Percentiles rank a stretch among this genome's conserved stretches.
phyloP scores from a whole-genome alignment of 805 yeast genomes.

The Pichia membranifaciens region DNA sequence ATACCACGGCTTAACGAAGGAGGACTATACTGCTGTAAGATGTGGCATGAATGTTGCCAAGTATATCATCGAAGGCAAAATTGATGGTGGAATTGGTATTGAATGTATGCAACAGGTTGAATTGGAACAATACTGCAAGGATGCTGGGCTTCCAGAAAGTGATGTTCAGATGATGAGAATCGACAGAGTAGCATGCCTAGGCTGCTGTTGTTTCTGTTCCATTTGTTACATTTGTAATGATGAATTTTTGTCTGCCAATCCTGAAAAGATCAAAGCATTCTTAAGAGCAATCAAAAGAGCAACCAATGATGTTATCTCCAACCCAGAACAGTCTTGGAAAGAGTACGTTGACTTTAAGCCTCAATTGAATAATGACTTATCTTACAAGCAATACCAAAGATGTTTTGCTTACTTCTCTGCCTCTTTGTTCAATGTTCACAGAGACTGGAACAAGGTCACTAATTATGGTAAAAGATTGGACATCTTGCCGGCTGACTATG shows the following conservation, averaged over 20 bases:
- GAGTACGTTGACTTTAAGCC: constrained; percentile 45
- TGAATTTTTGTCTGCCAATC: constrained; percentile 40
- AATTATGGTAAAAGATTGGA: constrained; percentile 50
- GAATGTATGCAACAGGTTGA: constrained; percentile 57
- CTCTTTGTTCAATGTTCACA: constrained; percentile 46
- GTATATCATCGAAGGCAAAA: constrained; percentile 47
- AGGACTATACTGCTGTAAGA: constrained; percentile 51
- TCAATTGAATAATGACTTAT: constrained; percentile 32
- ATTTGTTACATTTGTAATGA: constrained; percentile 50
- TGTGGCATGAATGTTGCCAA: constrained; percentile 58
- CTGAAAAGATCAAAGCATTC: constrained; percentile 40
- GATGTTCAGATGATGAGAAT: constrained; percentile 54
- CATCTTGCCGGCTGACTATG: constrained; percentile 44
- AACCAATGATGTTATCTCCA: constrained; percentile 40
- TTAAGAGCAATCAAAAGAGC: constrained; percentile 46
- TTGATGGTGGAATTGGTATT: constrained; percentile 54
- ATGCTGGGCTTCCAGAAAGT: constrained; percentile 36
- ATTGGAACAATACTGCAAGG: constrained; percentile 43
- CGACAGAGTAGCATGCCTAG: constrained; percentile 49
- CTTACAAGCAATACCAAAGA: constrained; percentile 44
- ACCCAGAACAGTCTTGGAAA: constrained; percentile 42
- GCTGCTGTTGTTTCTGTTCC: constrained; percentile 56
- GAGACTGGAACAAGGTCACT: constrained; percentile 54
- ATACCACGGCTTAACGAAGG: constrained; percentile 50
- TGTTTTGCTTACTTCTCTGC: constrained; percentile 51